Evolutionary conservation across 129 eudicot genomes (phyloP).

Genomic region (Sambucus nigra): DNA sequence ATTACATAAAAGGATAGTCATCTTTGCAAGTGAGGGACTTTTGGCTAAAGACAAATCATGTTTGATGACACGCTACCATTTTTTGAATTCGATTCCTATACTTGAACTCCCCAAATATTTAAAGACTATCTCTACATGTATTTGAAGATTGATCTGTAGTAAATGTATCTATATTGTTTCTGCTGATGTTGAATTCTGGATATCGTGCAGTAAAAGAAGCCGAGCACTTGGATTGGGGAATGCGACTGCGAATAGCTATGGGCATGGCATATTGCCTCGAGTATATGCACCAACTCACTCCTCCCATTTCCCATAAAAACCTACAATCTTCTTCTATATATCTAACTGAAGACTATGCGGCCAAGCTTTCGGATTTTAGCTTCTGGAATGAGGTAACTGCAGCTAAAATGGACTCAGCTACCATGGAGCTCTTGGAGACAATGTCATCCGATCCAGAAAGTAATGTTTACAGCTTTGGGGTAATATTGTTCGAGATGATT

Average conservation of each 20-base stretch:
- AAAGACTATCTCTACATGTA: too few species aligned
- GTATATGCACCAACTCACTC: slow-evolving; percentile 65
- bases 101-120: too few species aligned
- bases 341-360: slow-evolving; percentile 80
- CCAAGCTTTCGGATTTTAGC: slow-evolving; percentile 73
- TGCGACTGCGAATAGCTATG: slow-evolving; percentile 61
- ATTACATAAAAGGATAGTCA: too few species aligned
- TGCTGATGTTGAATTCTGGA: slow-evolving; percentile 3
- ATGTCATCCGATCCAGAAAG: slow-evolving; percentile 34
- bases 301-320: slow-evolving; percentile 48
- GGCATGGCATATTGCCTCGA: slow-evolving; percentile 83
- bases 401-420: slow-evolving; percentile 35
- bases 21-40: too few species aligned
- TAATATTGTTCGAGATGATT: slow-evolving; percentile 55
- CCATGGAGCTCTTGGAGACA: slow-evolving; percentile 31
- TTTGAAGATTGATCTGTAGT: too few species aligned
- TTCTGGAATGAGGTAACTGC: slow-evolving; percentile 44
- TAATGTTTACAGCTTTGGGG: slow-evolving; percentile 64
- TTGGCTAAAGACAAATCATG: too few species aligned
- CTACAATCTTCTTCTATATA: slow-evolving; percentile 59
- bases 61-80: too few species aligned
- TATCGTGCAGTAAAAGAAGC: slow-evolving; percentile 59
- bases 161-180: not conserved
- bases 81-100: too few species aligned
- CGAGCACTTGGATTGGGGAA: slow-evolving; percentile 71